phyloP scores from a whole-genome alignment of 805 yeast genomes.

The Candida tammaniensis region DNA sequence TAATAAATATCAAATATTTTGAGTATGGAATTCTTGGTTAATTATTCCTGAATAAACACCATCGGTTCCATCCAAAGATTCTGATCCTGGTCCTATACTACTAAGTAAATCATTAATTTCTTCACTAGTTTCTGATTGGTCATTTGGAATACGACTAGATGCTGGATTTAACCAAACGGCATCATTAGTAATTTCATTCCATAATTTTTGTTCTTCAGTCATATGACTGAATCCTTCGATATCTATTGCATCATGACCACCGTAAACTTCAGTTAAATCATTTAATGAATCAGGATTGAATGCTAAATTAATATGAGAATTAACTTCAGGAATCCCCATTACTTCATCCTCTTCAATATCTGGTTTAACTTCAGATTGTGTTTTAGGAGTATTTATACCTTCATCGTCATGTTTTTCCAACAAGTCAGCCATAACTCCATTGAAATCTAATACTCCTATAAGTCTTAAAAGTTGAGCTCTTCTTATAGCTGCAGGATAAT shows the following conservation, averaged over 20 bases:
- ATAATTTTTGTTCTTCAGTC: slow-evolving; percentile 50
- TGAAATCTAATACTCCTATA: slow-evolving; percentile 64
- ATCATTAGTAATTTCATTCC: slow-evolving; percentile 77
- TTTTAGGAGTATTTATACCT: slow-evolving; percentile 9
- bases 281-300: slow-evolving; percentile 13
- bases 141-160: background rate
- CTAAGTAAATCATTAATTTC: slow-evolving; percentile 9
- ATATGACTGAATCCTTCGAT: slow-evolving; percentile 42
- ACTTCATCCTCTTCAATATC: background rate
- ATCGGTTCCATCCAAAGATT: background rate
- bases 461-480: slow-evolving; percentile 68
- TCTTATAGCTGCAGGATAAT: slow-evolving; percentile 75
- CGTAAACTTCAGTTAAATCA: slow-evolving; percentile 28
- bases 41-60: slow-evolving; percentile 38
- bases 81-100: slow-evolving; percentile 2
- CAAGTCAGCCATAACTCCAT: slow-evolving; percentile 58
- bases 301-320: slow-evolving; percentile 11
- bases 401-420: slow-evolving; percentile 58
- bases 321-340: background rate
- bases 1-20: background rate
- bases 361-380: background rate
- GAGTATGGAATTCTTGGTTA: slow-evolving; percentile 32
- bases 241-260: slow-evolving; percentile 37
- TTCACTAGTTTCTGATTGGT: background rate
- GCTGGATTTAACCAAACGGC: slow-evolving; percentile 63